These are phyloP conservation scores for Coemansia sp. DNA, from an alignment of 192 early-diverging fungal species.

Conservation along the genomic window DNA sequence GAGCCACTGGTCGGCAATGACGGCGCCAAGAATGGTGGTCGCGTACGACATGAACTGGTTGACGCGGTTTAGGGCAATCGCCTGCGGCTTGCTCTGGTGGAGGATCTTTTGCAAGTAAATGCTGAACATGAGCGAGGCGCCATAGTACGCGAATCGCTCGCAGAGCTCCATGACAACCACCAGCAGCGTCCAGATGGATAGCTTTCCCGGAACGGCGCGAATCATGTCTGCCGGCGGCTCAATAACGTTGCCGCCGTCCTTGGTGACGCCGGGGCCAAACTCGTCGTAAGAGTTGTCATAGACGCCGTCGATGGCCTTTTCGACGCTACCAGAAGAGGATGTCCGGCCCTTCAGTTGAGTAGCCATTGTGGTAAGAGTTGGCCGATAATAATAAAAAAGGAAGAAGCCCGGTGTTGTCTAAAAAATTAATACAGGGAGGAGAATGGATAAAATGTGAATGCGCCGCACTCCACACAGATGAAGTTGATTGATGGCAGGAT, in stretches of 20 bases:
- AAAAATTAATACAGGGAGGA: neutral
- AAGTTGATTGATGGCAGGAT: slow-evolving; percentile 1
- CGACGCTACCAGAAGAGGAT: neutral
- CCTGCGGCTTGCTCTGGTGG: slow-evolving; percentile 47
- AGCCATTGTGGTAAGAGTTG: slow-evolving; percentile 1
- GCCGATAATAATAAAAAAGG: neutral
- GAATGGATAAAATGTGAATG: neutral
- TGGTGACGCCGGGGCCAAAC: neutral
- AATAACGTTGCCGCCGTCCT: slow-evolving; percentile 10
- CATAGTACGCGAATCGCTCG: slow-evolving; percentile 65
- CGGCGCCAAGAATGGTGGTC: slow-evolving; percentile 64
- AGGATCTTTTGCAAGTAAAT: slow-evolving; percentile 60
- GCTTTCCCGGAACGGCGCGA: slow-evolving; percentile 47
- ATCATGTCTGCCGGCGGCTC: slow-evolving; percentile 35
- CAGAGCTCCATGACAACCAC: slow-evolving; percentile 61
- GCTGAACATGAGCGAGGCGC: slow-evolving; percentile 59
- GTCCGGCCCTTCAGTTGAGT: neutral
- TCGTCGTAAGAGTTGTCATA: slow-evolving; percentile 1
- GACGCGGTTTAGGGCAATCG: slow-evolving; percentile 56
- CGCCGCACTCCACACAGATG: slow-evolving; percentile 1
- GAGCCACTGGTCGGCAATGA: slow-evolving; percentile 71
- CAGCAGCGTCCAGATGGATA: slow-evolving; percentile 58
- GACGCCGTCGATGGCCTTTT: slow-evolving; percentile 8
- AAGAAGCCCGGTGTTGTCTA: neutral
- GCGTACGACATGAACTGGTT: slow-evolving; percentile 62